Evolutionary conservation across 768 basidiomycete species (phyloP).

Genomic region (Pleurotus tuber-regium): DNA sequence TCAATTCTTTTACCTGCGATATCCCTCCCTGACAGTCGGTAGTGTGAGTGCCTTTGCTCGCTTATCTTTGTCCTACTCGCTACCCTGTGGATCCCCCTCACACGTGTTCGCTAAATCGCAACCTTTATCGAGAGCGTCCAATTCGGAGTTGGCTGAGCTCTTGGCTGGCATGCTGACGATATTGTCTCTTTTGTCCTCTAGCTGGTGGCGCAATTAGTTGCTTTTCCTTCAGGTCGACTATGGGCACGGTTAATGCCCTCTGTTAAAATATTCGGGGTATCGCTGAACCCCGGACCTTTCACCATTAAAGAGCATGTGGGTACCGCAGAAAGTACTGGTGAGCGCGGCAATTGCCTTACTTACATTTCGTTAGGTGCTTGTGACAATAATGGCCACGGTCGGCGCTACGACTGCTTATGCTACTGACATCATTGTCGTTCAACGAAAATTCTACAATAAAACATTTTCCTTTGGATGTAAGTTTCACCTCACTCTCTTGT

Average conservation of each 20-base stretch:
- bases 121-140: background rate
- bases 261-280: conserved; percentile 52
- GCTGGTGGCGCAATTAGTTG: conserved; percentile 70
- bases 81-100: conserved; percentile 12
- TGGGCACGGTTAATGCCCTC: conserved; percentile 63
- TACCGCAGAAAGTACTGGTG: conserved; percentile 1
- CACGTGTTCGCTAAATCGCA: background rate
- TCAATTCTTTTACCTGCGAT: conserved; percentile 76
- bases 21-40: conserved; percentile 61
- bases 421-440: conserved; percentile 74
- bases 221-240: conserved; percentile 64
- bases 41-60: conserved; percentile 29
- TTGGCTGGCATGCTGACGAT: conserved; percentile 12
- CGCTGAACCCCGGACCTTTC: conserved; percentile 73
- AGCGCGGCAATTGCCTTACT: conserved; percentile 10
- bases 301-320: conserved; percentile 64
- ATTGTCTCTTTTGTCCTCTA: conserved; percentile 20
- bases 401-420: conserved; percentile 57
- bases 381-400: conserved; percentile 64
- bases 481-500: too few relatives aligned
- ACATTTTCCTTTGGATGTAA: conserved; percentile 47
- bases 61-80: background rate
- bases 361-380: conserved; percentile 43
- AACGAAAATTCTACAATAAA: conserved; percentile 66
- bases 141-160: too few relatives aligned